Evolutionary conservation across 495 filamentous ascomycete species (phyloP).

Genomic region (Glonium stellatum): DNA sequence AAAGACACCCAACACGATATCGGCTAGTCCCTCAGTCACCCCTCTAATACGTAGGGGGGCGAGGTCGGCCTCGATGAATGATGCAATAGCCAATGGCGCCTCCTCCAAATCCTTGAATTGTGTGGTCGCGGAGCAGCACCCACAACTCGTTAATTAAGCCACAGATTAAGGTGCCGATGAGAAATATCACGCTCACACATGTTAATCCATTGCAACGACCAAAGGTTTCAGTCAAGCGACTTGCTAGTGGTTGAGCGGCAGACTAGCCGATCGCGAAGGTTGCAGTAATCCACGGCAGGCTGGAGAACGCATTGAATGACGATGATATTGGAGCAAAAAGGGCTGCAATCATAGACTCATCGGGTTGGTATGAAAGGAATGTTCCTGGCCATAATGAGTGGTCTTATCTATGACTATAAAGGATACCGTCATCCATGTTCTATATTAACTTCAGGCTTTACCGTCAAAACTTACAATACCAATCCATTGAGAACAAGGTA

Average conservation of each 20-base stretch:
- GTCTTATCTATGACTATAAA: not conserved
- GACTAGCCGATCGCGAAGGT: slow-evolving; percentile 9
- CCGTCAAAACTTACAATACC: too few species aligned
- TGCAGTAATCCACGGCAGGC: slow-evolving; percentile 1
- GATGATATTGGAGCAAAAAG: slow-evolving; percentile 4
- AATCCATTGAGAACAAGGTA: not conserved
- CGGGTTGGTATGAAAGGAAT: not conserved
- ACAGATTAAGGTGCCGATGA: slow-evolving; percentile 24
- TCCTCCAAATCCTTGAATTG: slow-evolving; percentile 36
- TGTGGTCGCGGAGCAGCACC: slow-evolving; percentile 33
- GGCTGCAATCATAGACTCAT: slow-evolving; percentile 14
- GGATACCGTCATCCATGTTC: not conserved
- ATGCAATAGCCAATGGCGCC: slow-evolving; percentile 34
- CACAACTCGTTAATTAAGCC: slow-evolving; percentile 14
- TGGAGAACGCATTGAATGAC: not conserved
- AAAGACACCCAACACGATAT: not conserved
- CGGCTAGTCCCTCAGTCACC: slow-evolving; percentile 28
- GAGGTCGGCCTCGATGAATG: slow-evolving; percentile 38
- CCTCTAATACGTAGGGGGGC: slow-evolving; percentile 27
- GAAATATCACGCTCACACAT: slow-evolving; percentile 16
- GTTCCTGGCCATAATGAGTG: not conserved
- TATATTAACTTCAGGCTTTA: too few species aligned
- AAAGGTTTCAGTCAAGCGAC: slow-evolving; percentile 13
- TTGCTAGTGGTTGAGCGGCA: not conserved
- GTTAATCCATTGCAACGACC: slow-evolving; percentile 16